Conservation (phyloP, 257 asterid genomes). For the Jacaranda copaia region DNA sequence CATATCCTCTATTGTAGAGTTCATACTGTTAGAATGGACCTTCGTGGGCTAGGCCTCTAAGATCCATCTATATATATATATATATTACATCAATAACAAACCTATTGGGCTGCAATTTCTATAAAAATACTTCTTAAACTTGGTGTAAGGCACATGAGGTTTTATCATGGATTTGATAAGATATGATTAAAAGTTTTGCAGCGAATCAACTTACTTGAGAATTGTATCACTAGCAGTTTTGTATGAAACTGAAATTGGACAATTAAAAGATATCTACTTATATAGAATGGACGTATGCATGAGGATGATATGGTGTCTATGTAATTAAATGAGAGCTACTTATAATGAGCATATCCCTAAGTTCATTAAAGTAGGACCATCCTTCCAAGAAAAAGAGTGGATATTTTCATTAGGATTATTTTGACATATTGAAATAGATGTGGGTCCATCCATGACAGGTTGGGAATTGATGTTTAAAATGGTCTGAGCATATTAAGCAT, state of each 20-base stretch:
- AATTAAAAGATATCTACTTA: background rate
- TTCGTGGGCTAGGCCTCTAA: too few species aligned
- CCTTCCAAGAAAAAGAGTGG: background rate
- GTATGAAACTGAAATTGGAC: background rate
- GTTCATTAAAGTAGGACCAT: background rate
- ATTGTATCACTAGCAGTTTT: background rate
- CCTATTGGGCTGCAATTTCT: too few species aligned
- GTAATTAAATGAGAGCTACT: background rate
- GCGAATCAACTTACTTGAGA: background rate
- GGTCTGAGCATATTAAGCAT: background rate
- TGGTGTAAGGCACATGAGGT: background rate
- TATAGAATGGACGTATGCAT: background rate
- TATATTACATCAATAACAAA: too few species aligned
- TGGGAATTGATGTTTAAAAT: background rate
- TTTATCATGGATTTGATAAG: background rate
- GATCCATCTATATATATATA: too few species aligned
- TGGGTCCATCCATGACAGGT: background rate
- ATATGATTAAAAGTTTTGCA: background rate
- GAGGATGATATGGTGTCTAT: background rate
- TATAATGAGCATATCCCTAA: background rate
- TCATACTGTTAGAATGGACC: too few species aligned
- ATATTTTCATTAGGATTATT: background rate
- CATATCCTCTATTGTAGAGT: too few species aligned
- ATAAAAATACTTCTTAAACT: too few species aligned
- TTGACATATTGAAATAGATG: background rate